phyloP scores from a whole-genome alignment of 2,329 filamentous ascomycete species.

The Fusarium robinianum region DNA sequence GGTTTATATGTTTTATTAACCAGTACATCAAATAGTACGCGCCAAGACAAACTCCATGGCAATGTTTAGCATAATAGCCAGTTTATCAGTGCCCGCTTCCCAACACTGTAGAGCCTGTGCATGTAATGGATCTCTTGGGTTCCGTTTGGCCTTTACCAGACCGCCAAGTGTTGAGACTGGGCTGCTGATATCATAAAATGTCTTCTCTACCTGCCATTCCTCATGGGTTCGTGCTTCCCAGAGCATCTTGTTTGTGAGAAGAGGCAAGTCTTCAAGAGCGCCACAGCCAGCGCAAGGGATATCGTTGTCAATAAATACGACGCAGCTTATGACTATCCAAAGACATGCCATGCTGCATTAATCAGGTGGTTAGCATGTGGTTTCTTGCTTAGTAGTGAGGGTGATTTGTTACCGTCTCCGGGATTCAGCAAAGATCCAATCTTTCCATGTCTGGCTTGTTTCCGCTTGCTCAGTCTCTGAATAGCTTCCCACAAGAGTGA shows the following conservation, averaged over 20 bases:
- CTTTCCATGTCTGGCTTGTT: conserved; percentile 34
- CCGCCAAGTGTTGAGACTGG: conserved; percentile 27
- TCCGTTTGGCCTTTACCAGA: conserved; percentile 11
- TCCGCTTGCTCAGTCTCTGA: conserved; percentile 18
- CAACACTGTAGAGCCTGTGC: conserved; percentile 27
- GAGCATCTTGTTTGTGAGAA: conserved; percentile 25
- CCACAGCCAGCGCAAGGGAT: conserved; percentile 10
- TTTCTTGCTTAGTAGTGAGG: fast-evolving
- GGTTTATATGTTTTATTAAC: too few relatives aligned
- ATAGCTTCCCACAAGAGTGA: conserved; percentile 7
- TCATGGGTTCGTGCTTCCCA: conserved; percentile 35
- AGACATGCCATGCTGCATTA: conserved; percentile 26
- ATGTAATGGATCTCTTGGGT: background rate
- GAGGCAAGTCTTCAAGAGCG: conserved; percentile 10
- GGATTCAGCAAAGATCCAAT: conserved; percentile 41
- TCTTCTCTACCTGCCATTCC: conserved; percentile 35
- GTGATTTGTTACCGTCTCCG: conserved; percentile 27
- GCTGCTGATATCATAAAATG: conserved; percentile 16
- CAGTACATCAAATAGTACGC: too few relatives aligned
- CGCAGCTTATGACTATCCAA: conserved; percentile 32
- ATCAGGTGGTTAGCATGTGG: background rate
- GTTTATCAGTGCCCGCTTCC: conserved; percentile 36
- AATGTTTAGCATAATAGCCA: conserved; percentile 30
- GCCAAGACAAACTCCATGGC: conserved; percentile 29
- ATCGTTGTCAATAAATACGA: conserved; percentile 25